Conservation (phyloP, 2,329 filamentous ascomycete species). For the Dactylellina parvicollis region DNA sequence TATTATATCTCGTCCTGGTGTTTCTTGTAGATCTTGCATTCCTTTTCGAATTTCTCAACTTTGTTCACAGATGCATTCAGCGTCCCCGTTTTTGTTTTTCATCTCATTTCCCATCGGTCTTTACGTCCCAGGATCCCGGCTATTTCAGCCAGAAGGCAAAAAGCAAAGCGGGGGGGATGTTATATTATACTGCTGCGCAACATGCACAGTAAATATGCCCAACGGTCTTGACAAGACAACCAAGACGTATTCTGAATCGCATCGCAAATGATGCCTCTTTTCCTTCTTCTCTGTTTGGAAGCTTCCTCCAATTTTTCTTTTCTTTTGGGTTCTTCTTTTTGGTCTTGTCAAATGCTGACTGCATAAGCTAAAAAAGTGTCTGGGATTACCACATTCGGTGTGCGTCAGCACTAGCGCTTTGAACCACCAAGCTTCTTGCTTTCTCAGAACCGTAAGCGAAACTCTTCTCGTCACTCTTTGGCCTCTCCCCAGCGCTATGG, state of each 20-base stretch:
- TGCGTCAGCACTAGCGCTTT: constrained; percentile 54
- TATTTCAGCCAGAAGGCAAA: constrained; percentile 17
- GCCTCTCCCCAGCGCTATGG: constrained; percentile 22
- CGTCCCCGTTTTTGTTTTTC: background rate
- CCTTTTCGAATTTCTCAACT: constrained; percentile 34
- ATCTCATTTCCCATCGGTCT: constrained; percentile 10
- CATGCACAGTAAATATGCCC: constrained; percentile 8
- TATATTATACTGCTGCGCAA: background rate
- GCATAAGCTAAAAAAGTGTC: constrained; percentile 51
- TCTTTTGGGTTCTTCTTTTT: constrained; percentile 13
- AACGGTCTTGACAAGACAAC: background rate
- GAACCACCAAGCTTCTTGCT: constrained; percentile 38
- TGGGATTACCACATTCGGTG: constrained; percentile 53
- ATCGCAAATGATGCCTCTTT: constrained; percentile 18
- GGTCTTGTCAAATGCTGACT: constrained; percentile 54
- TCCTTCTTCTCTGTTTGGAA: constrained; percentile 1
- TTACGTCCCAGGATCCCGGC: constrained; percentile 11
- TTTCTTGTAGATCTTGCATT: constrained; percentile 41
- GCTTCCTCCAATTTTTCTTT: constrained; percentile 8
- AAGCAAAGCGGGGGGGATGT: constrained; percentile 5
- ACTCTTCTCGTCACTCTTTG: constrained; percentile 7
- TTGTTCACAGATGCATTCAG: constrained; percentile 18
- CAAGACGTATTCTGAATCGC: constrained; percentile 19
- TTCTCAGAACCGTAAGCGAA: constrained; percentile 21
- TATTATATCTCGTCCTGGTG: constrained; percentile 30